These are phyloP conservation scores for Aureobasidium sp. DNA, from an alignment of 2,329 filamentous ascomycete genomes.

Conservation along the genomic window DNA sequence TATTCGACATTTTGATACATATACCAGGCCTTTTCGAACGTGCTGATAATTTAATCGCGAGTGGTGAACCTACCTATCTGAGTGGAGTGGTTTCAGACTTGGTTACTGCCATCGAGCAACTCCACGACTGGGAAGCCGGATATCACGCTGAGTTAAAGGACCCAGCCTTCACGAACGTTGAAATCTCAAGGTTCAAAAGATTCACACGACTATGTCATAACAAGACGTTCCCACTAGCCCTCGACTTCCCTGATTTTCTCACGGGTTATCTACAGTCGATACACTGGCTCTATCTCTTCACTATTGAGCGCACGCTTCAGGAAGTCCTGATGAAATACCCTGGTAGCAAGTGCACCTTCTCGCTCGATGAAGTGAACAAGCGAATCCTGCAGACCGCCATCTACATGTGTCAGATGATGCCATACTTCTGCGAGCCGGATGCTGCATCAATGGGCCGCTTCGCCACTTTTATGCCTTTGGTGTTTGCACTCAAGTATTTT, in stretches of 20 bases:
- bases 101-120: not conserved
- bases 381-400: conserved; percentile 50
- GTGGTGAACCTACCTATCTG: not conserved
- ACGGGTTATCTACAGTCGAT: conserved; percentile 21
- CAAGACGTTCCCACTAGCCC: conserved; percentile 20
- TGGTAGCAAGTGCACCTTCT: not conserved
- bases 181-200: not conserved
- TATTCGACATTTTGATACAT: conserved; percentile 23
- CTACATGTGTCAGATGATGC: conserved; percentile 9
- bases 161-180: not conserved
- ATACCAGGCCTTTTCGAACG: conserved; percentile 8
- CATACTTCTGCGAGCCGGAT: conserved; percentile 7
- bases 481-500: conserved; percentile 3
- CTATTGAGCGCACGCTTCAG: conserved; percentile 13
- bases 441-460: conserved; percentile 4
- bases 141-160: not conserved
- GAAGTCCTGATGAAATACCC: not conserved
- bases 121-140: not conserved
- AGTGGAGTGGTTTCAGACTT: not conserved
- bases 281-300: conserved; percentile 24
- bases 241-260: conserved; percentile 22
- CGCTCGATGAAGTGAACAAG: conserved; percentile 21
- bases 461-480: conserved; percentile 7
- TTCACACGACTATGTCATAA: conserved; percentile 16
- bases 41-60: not conserved